A percentile compares a stretch with the other conserved stretches of the same genome.
Evolutionary conservation across 257 asterid species (phyloP).

Genomic region (Misopates orontium): DNA sequence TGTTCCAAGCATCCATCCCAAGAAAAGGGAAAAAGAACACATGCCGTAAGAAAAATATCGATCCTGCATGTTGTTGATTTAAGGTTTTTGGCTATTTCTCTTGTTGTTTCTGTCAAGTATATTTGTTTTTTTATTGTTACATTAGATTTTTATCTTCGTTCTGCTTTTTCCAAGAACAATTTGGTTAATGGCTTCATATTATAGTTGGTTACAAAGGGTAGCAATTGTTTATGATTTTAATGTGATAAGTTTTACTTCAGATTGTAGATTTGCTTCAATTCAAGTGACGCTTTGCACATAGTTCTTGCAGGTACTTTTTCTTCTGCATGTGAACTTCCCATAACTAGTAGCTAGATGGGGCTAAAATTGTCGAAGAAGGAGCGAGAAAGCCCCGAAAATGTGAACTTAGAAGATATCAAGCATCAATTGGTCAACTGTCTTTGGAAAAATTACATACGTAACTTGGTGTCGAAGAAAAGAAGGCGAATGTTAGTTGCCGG

Average conservation of each 20-base stretch:
- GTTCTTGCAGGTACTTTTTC: constrained; percentile 21
- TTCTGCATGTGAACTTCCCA: constrained; percentile 25
- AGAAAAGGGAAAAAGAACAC: constrained; percentile 15
- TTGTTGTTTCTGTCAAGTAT: no score
- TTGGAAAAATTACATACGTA: constrained; percentile 59
- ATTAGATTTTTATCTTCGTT: no score
- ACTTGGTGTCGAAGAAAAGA: constrained; percentile 69
- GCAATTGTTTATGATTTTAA: no score
- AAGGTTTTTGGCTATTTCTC: no score
- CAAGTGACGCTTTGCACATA: no score
- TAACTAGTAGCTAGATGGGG: constrained; percentile 48
- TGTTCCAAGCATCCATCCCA: constrained; percentile 39
- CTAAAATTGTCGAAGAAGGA: constrained; percentile 50
- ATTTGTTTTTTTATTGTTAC: no score
- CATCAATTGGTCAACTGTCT: constrained; percentile 39
- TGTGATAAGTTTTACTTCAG: no score
- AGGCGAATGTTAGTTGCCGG: constrained; percentile 81
- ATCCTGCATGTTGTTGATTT: no score
- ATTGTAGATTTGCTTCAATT: no score
- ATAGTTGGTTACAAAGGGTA: no score
- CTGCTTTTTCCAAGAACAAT: no score
- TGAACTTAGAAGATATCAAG: constrained; percentile 28
- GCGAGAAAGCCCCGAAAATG: constrained; percentile 22
- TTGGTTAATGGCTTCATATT: no score
- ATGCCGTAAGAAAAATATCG: background rate